Conservation (phyloP, 176 grass and related monocot genomes). For the Ensete ventricosum region DNA sequence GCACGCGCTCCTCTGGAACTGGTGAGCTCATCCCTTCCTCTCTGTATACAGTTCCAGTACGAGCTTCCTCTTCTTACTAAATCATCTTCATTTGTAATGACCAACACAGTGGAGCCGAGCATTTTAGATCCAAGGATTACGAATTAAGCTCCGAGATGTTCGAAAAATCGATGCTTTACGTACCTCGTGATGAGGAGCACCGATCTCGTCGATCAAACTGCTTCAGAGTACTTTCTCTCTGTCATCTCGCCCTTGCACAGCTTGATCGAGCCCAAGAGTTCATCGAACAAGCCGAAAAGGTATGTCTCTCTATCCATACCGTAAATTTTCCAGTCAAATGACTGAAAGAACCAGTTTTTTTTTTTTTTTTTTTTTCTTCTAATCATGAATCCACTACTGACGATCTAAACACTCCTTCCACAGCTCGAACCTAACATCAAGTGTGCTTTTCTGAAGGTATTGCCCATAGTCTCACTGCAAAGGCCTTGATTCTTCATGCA, state of each 20-base stretch:
- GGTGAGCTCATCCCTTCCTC: constrained; percentile 29
- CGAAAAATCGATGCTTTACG: constrained; percentile 90
- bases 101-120: constrained; percentile 53
- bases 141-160: constrained; percentile 54
- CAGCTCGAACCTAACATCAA: constrained; percentile 68
- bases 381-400: neutral
- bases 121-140: constrained; percentile 68
- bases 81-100: constrained; percentile 15
- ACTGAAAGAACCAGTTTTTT: too few relatives aligned
- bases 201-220: constrained; percentile 58
- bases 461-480: neutral
- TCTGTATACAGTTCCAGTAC: neutral
- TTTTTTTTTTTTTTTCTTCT: too few relatives aligned
- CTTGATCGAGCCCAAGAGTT: constrained; percentile 82
- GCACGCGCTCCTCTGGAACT: constrained; percentile 84
- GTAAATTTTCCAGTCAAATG: too few relatives aligned
- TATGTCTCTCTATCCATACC: neutral
- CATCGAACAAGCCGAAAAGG: constrained; percentile 68
- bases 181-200: constrained; percentile 63
- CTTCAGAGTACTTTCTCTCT: constrained; percentile 72
- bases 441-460: constrained; percentile 90
- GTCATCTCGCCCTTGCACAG: constrained; percentile 55
- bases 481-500: constrained; percentile 5
- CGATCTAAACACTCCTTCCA: constrained; percentile 11
- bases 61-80: constrained; percentile 6